These are phyloP conservation scores for Trichosporon sp. DNA, from an alignment of 1,284 basidiomycete species.

Conservation along the genomic window DNA sequence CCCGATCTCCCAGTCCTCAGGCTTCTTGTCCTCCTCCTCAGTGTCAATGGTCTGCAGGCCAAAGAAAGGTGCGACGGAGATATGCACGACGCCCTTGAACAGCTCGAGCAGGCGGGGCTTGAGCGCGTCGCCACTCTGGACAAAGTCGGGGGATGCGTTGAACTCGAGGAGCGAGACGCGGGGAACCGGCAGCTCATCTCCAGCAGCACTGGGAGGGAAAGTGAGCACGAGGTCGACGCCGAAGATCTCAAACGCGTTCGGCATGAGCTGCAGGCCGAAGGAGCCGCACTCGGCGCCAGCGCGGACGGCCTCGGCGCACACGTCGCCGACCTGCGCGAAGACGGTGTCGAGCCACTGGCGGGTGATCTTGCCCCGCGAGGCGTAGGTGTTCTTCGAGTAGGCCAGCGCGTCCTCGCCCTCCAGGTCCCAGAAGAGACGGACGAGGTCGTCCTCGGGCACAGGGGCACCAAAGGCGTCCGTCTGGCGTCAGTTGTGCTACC, in stretches of 20 bases:
- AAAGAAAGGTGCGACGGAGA: constrained; percentile 69
- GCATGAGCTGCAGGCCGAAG: constrained; percentile 65
- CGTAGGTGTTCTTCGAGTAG: constrained; percentile 22
- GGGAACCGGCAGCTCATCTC: constrained; percentile 56
- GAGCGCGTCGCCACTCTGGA: constrained; percentile 83
- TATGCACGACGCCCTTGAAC: constrained; percentile 70
- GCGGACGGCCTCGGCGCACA: constrained; percentile 78
- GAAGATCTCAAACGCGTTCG: constrained; percentile 93
- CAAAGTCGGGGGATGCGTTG: constrained; percentile 95
- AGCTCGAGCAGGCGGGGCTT: constrained; percentile 73
- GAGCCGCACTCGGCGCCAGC: constrained; percentile 74
- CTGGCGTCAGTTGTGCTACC: constrained; percentile 25
- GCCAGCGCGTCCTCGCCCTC: constrained; percentile 63
- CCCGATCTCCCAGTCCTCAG: constrained; percentile 39
- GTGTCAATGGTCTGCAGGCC: constrained; percentile 30
- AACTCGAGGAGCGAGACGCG: constrained; percentile 81
- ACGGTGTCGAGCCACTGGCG: constrained; percentile 64
- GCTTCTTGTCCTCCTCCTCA: constrained; percentile 22
- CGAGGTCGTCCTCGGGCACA: constrained; percentile 55
- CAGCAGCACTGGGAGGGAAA: constrained; percentile 52
- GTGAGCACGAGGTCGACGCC: constrained; percentile 88
- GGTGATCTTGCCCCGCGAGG: constrained; percentile 46
- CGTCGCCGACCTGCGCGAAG: constrained; percentile 65
- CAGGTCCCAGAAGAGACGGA: constrained; percentile 76
- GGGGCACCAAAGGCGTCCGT: constrained; percentile 61